These are phyloP conservation scores for Hyphopichia wangnamkhiaoensis DNA, from an alignment of 1,139 yeast species.

Conservation along the genomic window DNA sequence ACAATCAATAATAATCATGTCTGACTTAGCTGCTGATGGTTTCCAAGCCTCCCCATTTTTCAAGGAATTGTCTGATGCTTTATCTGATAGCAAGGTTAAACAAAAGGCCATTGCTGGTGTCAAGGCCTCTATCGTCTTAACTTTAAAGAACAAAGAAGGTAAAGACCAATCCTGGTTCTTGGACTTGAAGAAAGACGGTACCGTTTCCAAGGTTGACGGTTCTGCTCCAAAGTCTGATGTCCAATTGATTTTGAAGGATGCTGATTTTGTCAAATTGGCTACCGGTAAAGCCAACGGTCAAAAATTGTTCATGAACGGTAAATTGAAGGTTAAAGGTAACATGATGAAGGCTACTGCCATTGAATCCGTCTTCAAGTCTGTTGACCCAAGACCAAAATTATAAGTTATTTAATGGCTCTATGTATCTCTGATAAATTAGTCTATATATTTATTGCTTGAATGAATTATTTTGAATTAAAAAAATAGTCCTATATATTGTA, in stretches of 20 bases:
- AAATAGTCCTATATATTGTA: background rate
- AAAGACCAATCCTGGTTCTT: slow-evolving; percentile 67
- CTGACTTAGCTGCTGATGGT: slow-evolving; percentile 46
- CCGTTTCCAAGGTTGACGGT: slow-evolving; percentile 46
- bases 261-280: slow-evolving; percentile 67
- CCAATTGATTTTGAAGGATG: slow-evolving; percentile 63
- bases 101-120: slow-evolving; percentile 51
- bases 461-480: background rate
- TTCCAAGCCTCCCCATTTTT: slow-evolving; percentile 51
- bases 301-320: slow-evolving; percentile 80
- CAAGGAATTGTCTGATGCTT: slow-evolving; percentile 41
- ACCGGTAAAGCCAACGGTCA: slow-evolving; percentile 82
- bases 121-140: slow-evolving; percentile 66
- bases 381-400: slow-evolving; percentile 57
- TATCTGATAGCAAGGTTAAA: slow-evolving; percentile 39
- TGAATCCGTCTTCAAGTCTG: slow-evolving; percentile 69
- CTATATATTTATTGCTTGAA: background rate
- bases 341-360: slow-evolving; percentile 86
- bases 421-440: slow-evolving; percentile 1
- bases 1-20: slow-evolving; percentile 21
- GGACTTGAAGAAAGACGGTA: slow-evolving; percentile 69
- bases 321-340: slow-evolving; percentile 83
- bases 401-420: slow-evolving; percentile 15
- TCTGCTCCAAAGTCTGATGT: slow-evolving; percentile 63
- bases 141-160: slow-evolving; percentile 69